phyloP scores from a whole-genome alignment of 176 grass and related monocot genomes.

The Zoysia pacifica region DNA sequence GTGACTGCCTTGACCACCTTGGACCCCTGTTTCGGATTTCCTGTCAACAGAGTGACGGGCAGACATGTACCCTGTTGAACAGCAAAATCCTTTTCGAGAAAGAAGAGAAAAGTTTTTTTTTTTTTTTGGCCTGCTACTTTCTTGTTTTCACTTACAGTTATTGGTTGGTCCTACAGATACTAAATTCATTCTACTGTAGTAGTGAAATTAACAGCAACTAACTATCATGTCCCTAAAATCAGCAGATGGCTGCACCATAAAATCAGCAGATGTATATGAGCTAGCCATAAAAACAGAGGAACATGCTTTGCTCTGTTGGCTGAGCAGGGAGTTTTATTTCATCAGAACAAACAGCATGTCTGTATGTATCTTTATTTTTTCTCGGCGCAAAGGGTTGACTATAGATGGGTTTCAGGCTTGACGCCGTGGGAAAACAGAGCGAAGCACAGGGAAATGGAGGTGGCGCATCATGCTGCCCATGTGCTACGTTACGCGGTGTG shows the following conservation, averaged over 20 bases:
- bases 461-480: too few species aligned
- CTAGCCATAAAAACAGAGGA: too few species aligned
- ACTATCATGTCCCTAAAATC: neutral
- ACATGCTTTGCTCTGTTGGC: too few species aligned
- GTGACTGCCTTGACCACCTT: slow-evolving; percentile 7
- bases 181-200: neutral
- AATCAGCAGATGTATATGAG: neutral
- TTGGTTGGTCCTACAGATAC: neutral
- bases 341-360: too few species aligned
- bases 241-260: neutral
- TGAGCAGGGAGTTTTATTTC: too few species aligned
- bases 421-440: too few species aligned
- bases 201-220: neutral
- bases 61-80: neutral
- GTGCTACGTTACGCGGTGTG: too few species aligned
- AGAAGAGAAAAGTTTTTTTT: neutral
- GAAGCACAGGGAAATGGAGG: too few species aligned
- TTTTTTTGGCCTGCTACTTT: neutral
- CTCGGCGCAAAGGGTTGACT: too few species aligned
- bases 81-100: neutral
- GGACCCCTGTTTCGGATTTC: neutral
- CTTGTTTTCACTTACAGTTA: neutral
- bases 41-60: neutral
- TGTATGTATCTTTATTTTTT: too few species aligned
- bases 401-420: too few species aligned